Evolutionary conservation across 805 yeast species (phyloP).

Genomic region (Wickerhamiella alocasiicola): DNA sequence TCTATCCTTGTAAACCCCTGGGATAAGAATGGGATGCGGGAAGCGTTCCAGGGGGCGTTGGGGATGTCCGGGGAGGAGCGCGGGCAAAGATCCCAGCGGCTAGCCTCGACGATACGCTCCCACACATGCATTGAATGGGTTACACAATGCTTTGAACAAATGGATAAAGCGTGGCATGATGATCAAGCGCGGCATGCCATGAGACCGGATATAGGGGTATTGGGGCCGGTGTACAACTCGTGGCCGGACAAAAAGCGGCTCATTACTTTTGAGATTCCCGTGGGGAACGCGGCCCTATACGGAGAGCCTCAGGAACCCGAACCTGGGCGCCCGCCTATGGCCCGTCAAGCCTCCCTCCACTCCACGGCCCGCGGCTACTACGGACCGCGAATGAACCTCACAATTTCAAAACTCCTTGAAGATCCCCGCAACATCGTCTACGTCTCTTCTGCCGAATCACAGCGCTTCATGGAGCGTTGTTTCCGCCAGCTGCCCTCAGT

Average conservation of each 20-base stretch:
- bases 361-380: constrained; percentile 14
- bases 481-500: constrained; percentile 55
- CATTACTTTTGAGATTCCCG: constrained; percentile 8
- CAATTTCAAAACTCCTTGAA: constrained; percentile 45
- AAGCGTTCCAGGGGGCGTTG: constrained; percentile 51
- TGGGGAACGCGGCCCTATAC: not conserved
- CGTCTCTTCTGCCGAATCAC: constrained; percentile 52
- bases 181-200: constrained; percentile 30
- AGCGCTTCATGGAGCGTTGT: constrained; percentile 51
- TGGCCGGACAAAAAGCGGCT: constrained; percentile 23
- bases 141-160: constrained; percentile 38
- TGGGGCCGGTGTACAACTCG: constrained; percentile 22
- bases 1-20: constrained; percentile 88
- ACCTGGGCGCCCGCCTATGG: constrained; percentile 1
- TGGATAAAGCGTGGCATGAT: constrained; percentile 41
- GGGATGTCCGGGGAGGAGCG: constrained; percentile 53
- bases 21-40: constrained; percentile 58
- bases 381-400: constrained; percentile 28
- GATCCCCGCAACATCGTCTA: constrained; percentile 58
- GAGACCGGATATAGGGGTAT: constrained; percentile 14
- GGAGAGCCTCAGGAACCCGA: not conserved
- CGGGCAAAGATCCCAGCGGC: constrained; percentile 44
- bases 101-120: constrained; percentile 45
- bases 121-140: constrained; percentile 76
- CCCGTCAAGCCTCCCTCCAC: constrained; percentile 7